Conservation (phyloP, 2,329 filamentous ascomycete genomes). For the Stachybotrys chlorohalonatus region DNA sequence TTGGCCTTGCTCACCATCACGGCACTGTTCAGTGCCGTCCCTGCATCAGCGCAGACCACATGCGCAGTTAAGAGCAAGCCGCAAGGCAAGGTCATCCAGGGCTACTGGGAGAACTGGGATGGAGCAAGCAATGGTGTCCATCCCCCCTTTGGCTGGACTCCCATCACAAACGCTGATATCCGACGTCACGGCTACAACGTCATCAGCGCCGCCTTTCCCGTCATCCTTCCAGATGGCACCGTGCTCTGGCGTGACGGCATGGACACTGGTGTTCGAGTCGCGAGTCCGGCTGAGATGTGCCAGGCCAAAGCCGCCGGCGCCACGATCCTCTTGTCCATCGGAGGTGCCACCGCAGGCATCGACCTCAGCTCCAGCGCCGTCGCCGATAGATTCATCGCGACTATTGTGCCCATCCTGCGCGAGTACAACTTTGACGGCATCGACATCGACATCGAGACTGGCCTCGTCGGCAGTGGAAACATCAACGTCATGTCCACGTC, state of each 20-base stretch:
- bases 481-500: constrained; percentile 19
- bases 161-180: constrained; percentile 19
- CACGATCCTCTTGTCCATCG: constrained; percentile 24
- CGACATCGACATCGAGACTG: constrained; percentile 25
- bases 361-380: constrained; percentile 20
- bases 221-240: constrained; percentile 23
- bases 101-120: constrained; percentile 29
- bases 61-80: constrained; percentile 23
- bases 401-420: constrained; percentile 24
- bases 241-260: constrained; percentile 22
- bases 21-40: constrained; percentile 3
- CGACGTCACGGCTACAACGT: constrained; percentile 23
- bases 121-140: constrained; percentile 21
- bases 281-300: constrained; percentile 22
- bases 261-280: constrained; percentile 19
- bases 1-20: constrained; percentile 7
- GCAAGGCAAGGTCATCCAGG: constrained; percentile 21
- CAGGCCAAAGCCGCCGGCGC: constrained; percentile 22
- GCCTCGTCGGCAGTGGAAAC: constrained; percentile 19
- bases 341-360: constrained; percentile 21
- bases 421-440: constrained; percentile 26
- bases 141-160: constrained; percentile 22
- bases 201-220: constrained; percentile 22
- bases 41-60: constrained; percentile 9
- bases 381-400: constrained; percentile 23